Percentiles rank a stretch among this genome's conserved stretches.
These are phyloP conservation scores for Aureobasidium sp. DNA, from an alignment of 2,329 filamentous ascomycete genomes.

Conservation along the genomic window DNA sequence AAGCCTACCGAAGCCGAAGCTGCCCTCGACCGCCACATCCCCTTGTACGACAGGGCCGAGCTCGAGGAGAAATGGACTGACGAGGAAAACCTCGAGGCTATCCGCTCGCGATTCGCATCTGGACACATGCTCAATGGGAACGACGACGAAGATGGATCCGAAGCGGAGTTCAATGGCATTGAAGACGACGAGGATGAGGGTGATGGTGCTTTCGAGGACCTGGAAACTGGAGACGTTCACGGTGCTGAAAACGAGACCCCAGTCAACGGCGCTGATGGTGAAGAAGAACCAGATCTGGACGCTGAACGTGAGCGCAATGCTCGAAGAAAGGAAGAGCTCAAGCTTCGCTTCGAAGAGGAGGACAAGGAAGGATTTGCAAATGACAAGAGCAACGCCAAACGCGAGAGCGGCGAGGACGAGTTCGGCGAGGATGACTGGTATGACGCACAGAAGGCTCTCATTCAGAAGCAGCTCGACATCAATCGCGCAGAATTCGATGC, in stretches of 20 bases:
- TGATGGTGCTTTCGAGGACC: conserved; percentile 76
- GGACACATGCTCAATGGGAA: conserved; percentile 45
- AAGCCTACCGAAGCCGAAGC: conserved; percentile 38
- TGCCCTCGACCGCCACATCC: conserved; percentile 69
- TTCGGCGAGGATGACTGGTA: conserved; percentile 99
- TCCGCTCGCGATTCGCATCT: conserved; percentile 69
- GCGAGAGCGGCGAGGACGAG: conserved; percentile 63
- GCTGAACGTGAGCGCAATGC: conserved; percentile 88
- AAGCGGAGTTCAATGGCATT: conserved; percentile 41
- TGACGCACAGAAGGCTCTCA: conserved; percentile 85
- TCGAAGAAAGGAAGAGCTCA: conserved; percentile 85
- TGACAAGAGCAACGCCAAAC: conserved; percentile 69
- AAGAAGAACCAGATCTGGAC: conserved; percentile 54
- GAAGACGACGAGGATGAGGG: conserved; percentile 57
- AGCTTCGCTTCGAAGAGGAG: conserved; percentile 91
- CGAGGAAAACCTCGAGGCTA: conserved; percentile 63
- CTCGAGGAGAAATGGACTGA: conserved; percentile 81
- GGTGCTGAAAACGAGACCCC: conserved; percentile 29
- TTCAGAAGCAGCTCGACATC: conserved; percentile 94
- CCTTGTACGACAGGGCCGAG: conserved; percentile 68
- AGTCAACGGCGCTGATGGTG: conserved; percentile 31
- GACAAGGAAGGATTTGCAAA: conserved; percentile 94
- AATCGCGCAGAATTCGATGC: conserved; percentile 88
- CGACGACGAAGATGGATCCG: conserved; percentile 45
- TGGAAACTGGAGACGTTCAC: conserved; percentile 65